Conservation (phyloP, 768 basidiomycete genomes). For the Leccinum disarticulatum region DNA sequence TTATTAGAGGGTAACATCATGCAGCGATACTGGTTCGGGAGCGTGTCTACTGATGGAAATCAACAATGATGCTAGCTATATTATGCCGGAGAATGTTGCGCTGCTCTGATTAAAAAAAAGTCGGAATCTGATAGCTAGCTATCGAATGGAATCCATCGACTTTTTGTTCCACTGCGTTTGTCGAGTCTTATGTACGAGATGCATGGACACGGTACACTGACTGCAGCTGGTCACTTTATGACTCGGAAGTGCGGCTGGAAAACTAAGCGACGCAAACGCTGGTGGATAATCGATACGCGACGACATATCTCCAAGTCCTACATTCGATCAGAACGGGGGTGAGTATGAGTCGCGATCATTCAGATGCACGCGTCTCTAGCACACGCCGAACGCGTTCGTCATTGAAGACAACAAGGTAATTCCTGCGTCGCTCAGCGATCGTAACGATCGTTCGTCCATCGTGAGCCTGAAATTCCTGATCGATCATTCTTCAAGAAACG, state of each 20-base stretch:
- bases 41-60: conserved; percentile 20
- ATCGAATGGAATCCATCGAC: conserved; percentile 31
- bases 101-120: background rate
- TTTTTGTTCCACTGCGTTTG: background rate
- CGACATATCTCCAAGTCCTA: background rate
- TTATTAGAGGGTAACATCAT: conserved; percentile 80
- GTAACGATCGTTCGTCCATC: background rate
- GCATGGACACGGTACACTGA: background rate
- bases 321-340: conserved; percentile 36
- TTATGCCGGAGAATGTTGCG: background rate
- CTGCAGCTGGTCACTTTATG: background rate
- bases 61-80: background rate
- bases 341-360: conserved; percentile 48
- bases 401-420: conserved; percentile 49
- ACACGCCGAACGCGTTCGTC: conserved; percentile 65
- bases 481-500: conserved; percentile 69
- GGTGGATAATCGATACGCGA: background rate
- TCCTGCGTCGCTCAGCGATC: background rate
- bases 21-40: conserved; percentile 77
- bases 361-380: conserved; percentile 43
- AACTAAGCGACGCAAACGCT: background rate
- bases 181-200: conserved; percentile 15
- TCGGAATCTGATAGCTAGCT: background rate
- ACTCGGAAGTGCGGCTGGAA: background rate
- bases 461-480: too few relatives aligned